These are phyloP conservation scores for Stephania yunnanensis DNA, from an alignment of 164 flowering plant genomes.

Conservation along the genomic window DNA sequence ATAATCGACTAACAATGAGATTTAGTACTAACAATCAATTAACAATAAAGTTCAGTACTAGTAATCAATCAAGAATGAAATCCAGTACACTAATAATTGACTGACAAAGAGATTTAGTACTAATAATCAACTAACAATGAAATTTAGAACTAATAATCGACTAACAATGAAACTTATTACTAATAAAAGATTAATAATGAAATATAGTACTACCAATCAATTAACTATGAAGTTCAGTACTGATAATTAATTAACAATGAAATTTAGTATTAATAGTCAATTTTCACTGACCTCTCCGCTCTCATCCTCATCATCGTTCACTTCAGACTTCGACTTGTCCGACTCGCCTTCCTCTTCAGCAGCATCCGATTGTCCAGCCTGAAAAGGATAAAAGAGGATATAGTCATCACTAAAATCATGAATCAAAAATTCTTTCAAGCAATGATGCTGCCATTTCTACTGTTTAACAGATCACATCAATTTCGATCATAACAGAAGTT, in stretches of 20 bases:
- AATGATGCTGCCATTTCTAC: not conserved
- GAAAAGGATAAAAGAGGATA: not conserved
- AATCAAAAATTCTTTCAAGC: not conserved
- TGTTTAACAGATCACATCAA: not conserved
- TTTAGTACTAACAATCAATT: not conserved
- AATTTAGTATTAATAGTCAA: not conserved
- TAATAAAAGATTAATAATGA: not conserved
- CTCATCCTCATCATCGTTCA: constrained; percentile 10
- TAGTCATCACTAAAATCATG: not conserved
- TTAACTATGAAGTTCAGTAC: not conserved
- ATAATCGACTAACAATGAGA: not conserved
- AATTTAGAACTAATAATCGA: no score
- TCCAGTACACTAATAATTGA: not conserved
- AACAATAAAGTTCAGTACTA: no score
- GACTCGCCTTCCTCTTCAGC: constrained; percentile 10
- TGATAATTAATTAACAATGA: not conserved
- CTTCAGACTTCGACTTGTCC: constrained; percentile 16
- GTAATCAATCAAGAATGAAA: no score
- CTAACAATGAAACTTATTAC: not conserved
- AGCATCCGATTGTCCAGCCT: constrained; percentile 1
- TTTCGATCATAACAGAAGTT: not conserved
- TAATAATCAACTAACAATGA: no score
- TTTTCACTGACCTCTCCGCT: constrained; percentile 9
- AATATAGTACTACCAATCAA: not conserved
- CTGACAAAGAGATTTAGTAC: no score